Base-by-base conservation (phyloP, 2,329 filamentous ascomycete species). In the Colletotrichum navitas region DNA sequence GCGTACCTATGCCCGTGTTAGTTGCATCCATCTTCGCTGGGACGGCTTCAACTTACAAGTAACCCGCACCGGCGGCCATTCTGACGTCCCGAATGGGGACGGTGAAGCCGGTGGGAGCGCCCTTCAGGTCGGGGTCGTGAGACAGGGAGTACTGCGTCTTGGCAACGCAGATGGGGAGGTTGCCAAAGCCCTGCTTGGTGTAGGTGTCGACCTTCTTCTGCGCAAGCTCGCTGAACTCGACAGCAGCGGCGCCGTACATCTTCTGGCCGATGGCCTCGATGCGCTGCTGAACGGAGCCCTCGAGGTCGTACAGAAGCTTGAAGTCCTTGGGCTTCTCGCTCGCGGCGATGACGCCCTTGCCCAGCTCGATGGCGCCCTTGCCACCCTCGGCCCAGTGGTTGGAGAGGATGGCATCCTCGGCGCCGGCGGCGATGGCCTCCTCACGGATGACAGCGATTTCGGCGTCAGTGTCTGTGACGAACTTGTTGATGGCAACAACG, bases 131-230 rank as follows among this genome's bases (percentile, higher is more conserved):
- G 2, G 95, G 92, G 81, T 99, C 94, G 82, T 98, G 95, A 70
- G 93, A 96, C 60, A 99, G 88, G 43, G 94, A 97, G 85, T 99
- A 99, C 83, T 99, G 96, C 18, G 96, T 99, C 91, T 99, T 99
- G 74, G 96, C 96, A 75, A 98, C 90, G 81, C 96, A 99, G 79
- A 98, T 97, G 45, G 96, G 96, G 75, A 99, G 85, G 81, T 97
- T 94, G 29, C 92, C 93, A 78, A 95, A 97, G 56, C 96, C 96
- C 82, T 98, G 96, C 80, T 90, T 90, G 41, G 93, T 95, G 83
- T 98, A 99, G 10, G 92, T 95, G 80, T 98, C 95, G 75, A 98
- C 93, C 89, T 99, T 98, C 85, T 94, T 94, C 85, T 97, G 94
- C 0, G 96, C 96, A 63, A 96, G 87, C 81, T 97, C 94, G 80